phyloP scores from a whole-genome alignment of 2,329 filamentous ascomycete genomes.

The Aureobasidium pullulans region DNA sequence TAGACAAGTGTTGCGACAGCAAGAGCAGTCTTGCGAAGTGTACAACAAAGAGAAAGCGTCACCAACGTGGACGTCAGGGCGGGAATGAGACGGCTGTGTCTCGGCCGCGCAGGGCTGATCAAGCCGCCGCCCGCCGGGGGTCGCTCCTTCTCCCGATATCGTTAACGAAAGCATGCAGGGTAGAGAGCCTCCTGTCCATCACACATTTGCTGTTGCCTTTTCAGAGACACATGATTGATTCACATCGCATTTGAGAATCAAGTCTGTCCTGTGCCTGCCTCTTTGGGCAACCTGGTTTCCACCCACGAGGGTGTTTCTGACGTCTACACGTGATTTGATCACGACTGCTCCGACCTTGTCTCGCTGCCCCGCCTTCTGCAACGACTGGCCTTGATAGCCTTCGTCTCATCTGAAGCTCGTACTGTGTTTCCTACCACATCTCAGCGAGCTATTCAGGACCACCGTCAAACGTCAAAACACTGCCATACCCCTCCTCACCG shows the following conservation, averaged over 20 bases:
- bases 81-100: not conserved
- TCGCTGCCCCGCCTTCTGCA: slow-evolving; percentile 5
- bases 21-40: not conserved
- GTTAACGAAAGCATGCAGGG: slow-evolving; percentile 1
- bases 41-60: slow-evolving; percentile 1
- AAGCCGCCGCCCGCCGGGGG: not conserved
- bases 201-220: not conserved
- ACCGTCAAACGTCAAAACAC: not conserved
- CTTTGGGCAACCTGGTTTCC: not conserved
- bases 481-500: not conserved
- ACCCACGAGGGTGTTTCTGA: not conserved
- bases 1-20: not conserved
- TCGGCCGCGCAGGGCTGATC: not conserved
- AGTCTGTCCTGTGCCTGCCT: not conserved
- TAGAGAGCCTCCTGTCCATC: not conserved
- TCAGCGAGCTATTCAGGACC: not conserved
- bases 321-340: not conserved
- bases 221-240: not conserved
- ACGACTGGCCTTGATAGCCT: not conserved
- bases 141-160: not conserved
- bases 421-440: not conserved
- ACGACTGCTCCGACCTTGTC: slow-evolving; percentile 3
- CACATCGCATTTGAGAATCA: not conserved
- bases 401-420: not conserved
- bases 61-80: not conserved